Conservation (phyloP, 148 eudicot species). For the Fallopia convolvulus region DNA sequence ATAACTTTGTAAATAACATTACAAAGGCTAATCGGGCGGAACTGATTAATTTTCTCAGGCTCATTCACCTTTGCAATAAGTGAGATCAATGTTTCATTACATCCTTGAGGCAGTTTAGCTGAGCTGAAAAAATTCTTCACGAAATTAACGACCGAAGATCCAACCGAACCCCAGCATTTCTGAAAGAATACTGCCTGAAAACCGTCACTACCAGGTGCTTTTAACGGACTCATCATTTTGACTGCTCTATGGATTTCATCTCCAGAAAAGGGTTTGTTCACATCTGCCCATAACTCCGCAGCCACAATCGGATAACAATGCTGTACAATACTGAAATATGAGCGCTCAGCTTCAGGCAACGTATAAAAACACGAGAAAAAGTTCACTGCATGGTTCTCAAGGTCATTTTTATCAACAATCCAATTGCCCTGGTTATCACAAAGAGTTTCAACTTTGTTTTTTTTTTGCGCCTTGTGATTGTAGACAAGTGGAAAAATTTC, state of each 20-base stretch:
- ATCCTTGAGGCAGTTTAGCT: not conserved
- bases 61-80: not conserved
- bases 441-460: not conserved
- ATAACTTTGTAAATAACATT: not conserved
- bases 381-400: not conserved
- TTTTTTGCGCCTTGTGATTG: not conserved
- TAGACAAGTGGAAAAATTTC: not conserved
- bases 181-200: not conserved
- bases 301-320: too few species aligned
- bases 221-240: not conserved
- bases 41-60: not conserved
- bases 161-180: not conserved
- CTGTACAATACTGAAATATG: too few species aligned
- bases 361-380: too few species aligned
- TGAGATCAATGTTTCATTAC: not conserved
- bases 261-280: not conserved
- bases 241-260: not conserved
- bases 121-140: not conserved
- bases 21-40: not conserved
- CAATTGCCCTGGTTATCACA: not conserved
- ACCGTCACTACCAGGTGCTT: not conserved
- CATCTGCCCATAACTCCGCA: not conserved
- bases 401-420: not conserved
- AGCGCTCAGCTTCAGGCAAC: not conserved
- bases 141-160: not conserved